Conservation (phyloP, 1,284 basidiomycete genomes). For the Ustanciosporium gigantosporum region DNA sequence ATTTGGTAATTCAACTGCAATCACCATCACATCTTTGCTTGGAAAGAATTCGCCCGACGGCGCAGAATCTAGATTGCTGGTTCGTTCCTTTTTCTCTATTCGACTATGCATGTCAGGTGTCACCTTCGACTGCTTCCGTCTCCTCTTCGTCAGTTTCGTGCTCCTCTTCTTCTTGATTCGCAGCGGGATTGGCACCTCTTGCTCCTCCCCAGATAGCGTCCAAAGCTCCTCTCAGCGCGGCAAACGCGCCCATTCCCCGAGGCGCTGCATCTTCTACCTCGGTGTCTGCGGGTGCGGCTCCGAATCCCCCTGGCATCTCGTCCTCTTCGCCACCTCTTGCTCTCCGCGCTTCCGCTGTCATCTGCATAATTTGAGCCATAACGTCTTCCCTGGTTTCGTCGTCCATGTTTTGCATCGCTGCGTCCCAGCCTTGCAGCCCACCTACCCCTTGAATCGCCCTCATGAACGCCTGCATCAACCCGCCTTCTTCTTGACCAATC, state of each 20-base stretch:
- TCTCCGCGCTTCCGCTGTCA: slow-evolving; percentile 14
- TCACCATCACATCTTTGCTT: no score
- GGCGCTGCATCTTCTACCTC: slow-evolving; percentile 4
- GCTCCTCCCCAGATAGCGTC: slow-evolving; percentile 34
- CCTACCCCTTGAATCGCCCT: slow-evolving; percentile 3
- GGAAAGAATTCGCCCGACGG: no score
- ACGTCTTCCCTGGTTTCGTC: slow-evolving; percentile 48
- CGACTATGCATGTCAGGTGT: not conserved
- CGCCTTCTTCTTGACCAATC: slow-evolving; percentile 4
- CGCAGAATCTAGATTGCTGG: no score
- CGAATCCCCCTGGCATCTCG: slow-evolving; percentile 29
- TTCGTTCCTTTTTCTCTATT: no score
- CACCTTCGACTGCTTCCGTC: slow-evolving; percentile 3
- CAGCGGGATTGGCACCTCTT: no score
- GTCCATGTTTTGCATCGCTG: slow-evolving; percentile 46
- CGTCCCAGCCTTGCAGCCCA: slow-evolving; percentile 35
- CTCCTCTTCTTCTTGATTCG: no score
- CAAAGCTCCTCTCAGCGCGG: slow-evolving; percentile 19
- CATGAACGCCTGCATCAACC: slow-evolving; percentile 26
- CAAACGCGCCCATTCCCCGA: slow-evolving; percentile 20
- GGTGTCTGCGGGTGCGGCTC: slow-evolving; percentile 1
- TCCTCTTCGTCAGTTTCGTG: slow-evolving; percentile 1
- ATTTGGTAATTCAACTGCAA: no score
- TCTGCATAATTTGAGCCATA: slow-evolving; percentile 40
- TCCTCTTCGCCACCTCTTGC: slow-evolving; percentile 2